Percentiles rank a stretch among this genome's conserved stretches.
Conservation (phyloP, 345 rosid species). For the Camelina neglecta region DNA sequence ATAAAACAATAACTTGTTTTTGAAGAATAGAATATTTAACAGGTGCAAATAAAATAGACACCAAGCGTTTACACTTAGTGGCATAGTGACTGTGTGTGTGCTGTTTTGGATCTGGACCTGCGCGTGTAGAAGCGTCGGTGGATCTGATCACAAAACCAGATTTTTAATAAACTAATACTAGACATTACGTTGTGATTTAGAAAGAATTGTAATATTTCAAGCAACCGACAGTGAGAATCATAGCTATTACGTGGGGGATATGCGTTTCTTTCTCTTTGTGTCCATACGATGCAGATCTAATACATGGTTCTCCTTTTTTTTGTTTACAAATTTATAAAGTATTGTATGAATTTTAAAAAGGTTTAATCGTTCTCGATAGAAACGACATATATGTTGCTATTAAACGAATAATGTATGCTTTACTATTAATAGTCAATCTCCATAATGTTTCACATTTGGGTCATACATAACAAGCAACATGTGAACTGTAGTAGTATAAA, state of each 20-base stretch:
- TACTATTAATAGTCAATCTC: neutral
- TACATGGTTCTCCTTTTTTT: no score
- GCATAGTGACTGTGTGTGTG: neutral
- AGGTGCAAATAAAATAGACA: constrained; percentile 27
- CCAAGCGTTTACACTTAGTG: constrained; percentile 12
- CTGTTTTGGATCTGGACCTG: constrained; percentile 36
- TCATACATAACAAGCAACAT: neutral
- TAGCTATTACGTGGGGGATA: no score
- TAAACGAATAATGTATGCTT: no score
- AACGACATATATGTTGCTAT: no score
- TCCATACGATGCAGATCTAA: no score
- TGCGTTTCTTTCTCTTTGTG: no score
- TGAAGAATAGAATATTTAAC: neutral
- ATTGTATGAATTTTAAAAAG: no score
- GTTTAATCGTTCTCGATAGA: no score
- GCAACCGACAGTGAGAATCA: no score
- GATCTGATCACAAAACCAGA: constrained; percentile 25
- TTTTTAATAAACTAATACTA: neutral
- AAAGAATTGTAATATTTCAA: neutral
- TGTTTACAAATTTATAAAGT: no score
- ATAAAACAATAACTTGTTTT: neutral
- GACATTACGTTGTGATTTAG: neutral
- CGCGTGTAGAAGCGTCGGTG: constrained; percentile 38
- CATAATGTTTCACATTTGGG: constrained; percentile 7
- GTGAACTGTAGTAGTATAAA: no score